These are phyloP conservation scores for Calycina marina DNA, from an alignment of 2,329 filamentous ascomycete genomes.

Conservation along the genomic window DNA sequence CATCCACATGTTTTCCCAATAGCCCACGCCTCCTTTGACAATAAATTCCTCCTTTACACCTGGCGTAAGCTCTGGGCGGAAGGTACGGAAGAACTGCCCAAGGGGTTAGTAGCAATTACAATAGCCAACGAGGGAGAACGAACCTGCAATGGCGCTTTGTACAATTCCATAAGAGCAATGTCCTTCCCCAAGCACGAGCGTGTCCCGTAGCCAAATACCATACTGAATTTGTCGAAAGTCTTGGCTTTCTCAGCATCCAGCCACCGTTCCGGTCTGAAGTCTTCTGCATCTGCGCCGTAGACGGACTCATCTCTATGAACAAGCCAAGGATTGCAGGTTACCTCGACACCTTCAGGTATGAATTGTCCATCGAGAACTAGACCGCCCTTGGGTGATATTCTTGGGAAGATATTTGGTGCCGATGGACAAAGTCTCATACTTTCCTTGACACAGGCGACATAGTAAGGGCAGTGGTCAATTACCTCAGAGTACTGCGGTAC, in stretches of 20 bases:
- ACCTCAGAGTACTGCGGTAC: constrained; percentile 30
- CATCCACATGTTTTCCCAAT: constrained; percentile 1
- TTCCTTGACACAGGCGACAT: constrained; percentile 35
- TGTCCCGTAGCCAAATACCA: constrained; percentile 13
- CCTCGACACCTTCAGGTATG: constrained; percentile 17
- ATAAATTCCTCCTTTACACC: background rate
- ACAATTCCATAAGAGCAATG: constrained; percentile 8
- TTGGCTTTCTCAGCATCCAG: constrained; percentile 16
- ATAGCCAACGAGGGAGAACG: too few species aligned
- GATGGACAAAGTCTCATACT: constrained; percentile 34
- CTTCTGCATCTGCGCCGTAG: constrained; percentile 36
- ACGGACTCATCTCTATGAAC: constrained; percentile 32
- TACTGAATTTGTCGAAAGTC: constrained; percentile 8
- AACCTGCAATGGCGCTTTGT: constrained; percentile 1
- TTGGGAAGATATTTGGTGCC: constrained; percentile 35
- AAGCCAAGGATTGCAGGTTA: constrained; percentile 40
- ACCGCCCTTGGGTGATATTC: constrained; percentile 26
- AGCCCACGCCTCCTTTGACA: constrained; percentile 2
- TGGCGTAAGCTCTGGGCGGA: background rate
- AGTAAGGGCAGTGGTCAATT: constrained; percentile 29
- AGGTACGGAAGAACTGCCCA: constrained; percentile 1
- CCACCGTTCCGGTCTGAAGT: constrained; percentile 40
- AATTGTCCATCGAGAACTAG: constrained; percentile 6
- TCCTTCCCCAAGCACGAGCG: constrained; percentile 17
- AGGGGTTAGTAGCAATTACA: too few species aligned